Percentiles rank a stretch among this genome's conserved stretches.
phyloP scores from a whole-genome alignment of 2,329 filamentous ascomycete species.

The Orbilia quercus region DNA sequence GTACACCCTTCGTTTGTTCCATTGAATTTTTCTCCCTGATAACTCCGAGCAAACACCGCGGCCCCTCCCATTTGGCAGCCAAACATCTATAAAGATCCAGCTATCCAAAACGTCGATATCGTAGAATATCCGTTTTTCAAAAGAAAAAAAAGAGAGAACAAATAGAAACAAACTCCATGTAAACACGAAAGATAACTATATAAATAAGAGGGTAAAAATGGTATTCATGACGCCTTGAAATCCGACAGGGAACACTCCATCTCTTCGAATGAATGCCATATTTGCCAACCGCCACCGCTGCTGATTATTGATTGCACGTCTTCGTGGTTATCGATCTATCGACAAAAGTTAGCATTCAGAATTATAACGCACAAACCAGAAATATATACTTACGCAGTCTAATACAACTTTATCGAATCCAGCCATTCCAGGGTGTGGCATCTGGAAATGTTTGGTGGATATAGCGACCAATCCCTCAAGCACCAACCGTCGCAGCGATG shows the following conservation, averaged over 20 bases:
- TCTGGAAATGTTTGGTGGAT: conserved; percentile 50
- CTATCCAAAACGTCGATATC: neutral
- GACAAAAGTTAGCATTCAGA: neutral
- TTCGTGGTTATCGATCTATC: conserved; percentile 34
- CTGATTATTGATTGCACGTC: conserved; percentile 31
- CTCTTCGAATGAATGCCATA: conserved; percentile 54
- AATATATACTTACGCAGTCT: conserved; percentile 48
- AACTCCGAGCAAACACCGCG: neutral
- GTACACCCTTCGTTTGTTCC: conserved; percentile 1
- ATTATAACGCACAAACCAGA: neutral
- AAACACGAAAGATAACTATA: neutral
- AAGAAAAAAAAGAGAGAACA: conserved; percentile 3
- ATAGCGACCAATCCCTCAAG: conserved; percentile 42
- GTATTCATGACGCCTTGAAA: conserved; percentile 29
- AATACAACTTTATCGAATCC: conserved; percentile 45
- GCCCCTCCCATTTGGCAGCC: neutral
- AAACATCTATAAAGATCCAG: neutral
- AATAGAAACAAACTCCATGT: neutral
- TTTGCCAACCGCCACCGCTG: conserved; percentile 36
- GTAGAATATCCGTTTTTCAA: conserved; percentile 1
- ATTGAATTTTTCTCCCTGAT: neutral
- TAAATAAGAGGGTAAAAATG: neutral
- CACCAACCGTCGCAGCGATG: conserved; percentile 17
- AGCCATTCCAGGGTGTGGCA: conserved; percentile 32
- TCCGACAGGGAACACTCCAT: conserved; percentile 50